Percentiles rank a stretch among this genome's conserved stretches.
Evolutionary conservation across 164 flowering plant species (phyloP).

Genomic region (Vitis rupestris): DNA sequence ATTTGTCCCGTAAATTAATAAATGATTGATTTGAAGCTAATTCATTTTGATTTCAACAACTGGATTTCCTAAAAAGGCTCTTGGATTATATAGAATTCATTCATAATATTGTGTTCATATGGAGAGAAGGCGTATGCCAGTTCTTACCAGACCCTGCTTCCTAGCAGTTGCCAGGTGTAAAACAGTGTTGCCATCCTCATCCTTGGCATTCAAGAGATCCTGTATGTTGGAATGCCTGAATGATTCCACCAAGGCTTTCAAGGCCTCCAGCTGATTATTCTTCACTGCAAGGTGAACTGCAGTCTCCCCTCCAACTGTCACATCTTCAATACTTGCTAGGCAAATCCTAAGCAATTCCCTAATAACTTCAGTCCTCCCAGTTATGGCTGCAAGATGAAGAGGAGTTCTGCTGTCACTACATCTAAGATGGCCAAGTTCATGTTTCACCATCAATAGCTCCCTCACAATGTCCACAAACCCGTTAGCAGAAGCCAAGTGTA

Average conservation of each 20-base stretch:
- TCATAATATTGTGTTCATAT: no score
- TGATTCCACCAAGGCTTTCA: background rate
- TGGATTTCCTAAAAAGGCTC: no score
- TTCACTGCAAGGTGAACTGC: slow-evolving; percentile 12
- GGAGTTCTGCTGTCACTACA: background rate
- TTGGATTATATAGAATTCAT: no score
- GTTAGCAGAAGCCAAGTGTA: background rate
- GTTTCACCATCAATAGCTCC: background rate
- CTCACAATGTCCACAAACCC: slow-evolving; percentile 1
- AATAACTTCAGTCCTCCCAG: background rate
- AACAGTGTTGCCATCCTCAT: slow-evolving; percentile 10
- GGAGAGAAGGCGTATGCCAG: no score
- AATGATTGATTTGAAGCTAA: no score
- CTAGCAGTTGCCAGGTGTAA: background rate
- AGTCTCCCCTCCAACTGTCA: background rate
- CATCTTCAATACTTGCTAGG: background rate
- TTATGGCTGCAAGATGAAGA: background rate
- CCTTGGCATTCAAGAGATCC: background rate
- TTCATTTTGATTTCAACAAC: no score
- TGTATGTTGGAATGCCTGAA: background rate
- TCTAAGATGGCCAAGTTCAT: background rate
- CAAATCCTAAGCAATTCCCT: slow-evolving; percentile 1
- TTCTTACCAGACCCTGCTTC: background rate
- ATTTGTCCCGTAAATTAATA: no score
- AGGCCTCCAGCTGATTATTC: background rate